phyloP scores from a whole-genome alignment of 129 eudicot genomes.

The Kitagawia praeruptora region DNA sequence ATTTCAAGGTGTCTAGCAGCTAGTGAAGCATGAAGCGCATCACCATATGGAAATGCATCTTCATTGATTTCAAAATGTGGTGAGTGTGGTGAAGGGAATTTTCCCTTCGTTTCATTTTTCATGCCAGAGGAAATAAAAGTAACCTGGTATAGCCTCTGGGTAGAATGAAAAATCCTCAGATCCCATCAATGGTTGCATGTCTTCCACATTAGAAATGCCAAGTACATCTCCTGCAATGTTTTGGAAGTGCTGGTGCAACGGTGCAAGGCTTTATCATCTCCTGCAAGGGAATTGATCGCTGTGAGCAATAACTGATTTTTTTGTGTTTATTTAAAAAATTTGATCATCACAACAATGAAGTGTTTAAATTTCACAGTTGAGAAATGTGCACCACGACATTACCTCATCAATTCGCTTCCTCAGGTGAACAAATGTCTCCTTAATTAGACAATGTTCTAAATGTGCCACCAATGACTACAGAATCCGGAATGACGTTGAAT shows the following conservation, averaged over 20 bases:
- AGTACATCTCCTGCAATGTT: conserved; percentile 56
- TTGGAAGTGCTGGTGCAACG: conserved; percentile 55
- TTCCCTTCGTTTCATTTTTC: conserved; percentile 47
- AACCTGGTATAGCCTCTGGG: conserved; percentile 81
- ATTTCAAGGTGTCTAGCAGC: conserved; percentile 46
- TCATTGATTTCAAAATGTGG: conserved; percentile 67
- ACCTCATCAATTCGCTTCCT: conserved; percentile 93
- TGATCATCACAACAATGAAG: not conserved
- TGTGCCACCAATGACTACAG: conserved; percentile 90
- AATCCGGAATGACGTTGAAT: conserved; percentile 95
- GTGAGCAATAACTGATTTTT: not conserved
- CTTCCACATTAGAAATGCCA: conserved; percentile 43
- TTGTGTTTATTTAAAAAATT: not conserved
- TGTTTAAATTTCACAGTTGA: not conserved
- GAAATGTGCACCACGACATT: conserved; percentile 10
- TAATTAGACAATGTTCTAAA: conserved; percentile 78
- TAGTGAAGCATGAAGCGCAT: conserved; percentile 87
- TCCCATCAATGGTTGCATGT: conserved; percentile 73
- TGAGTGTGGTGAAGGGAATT: conserved; percentile 46
- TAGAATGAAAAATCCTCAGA: conserved; percentile 83
- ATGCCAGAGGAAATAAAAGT: conserved; percentile 79
- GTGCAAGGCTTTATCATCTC: conserved; percentile 44
- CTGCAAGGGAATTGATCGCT: conserved; percentile 1
- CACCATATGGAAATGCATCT: conserved; percentile 73
- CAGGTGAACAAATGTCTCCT: conserved; percentile 57